Evolutionary conservation across 225 moss, liverwort and hornwort genomes (phyloP).

Genomic region (Asterella californica): DNA sequence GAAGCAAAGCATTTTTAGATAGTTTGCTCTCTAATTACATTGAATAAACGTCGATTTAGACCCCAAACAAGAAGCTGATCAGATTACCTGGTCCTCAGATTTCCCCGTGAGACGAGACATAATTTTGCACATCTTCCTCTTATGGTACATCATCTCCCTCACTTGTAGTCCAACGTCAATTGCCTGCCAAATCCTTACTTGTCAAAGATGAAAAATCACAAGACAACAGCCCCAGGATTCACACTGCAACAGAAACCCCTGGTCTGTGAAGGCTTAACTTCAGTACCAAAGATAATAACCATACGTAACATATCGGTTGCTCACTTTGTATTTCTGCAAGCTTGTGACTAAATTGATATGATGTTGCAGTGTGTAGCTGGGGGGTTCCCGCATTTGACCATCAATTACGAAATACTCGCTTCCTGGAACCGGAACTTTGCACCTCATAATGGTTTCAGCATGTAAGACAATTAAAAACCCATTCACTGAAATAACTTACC

Average conservation of each 20-base stretch:
- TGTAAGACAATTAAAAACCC: too few relatives aligned
- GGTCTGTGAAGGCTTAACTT: neutral
- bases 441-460: too few relatives aligned
- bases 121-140: constrained; percentile 84
- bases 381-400: neutral
- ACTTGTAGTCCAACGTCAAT: constrained; percentile 94
- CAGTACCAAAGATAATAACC: neutral
- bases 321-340: neutral
- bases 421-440: too few relatives aligned
- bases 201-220: neutral
- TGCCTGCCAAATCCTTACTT: constrained; percentile 34
- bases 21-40: neutral
- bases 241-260: neutral
- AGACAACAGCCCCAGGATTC: neutral
- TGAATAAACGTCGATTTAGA: neutral
- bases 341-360: neutral
- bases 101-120: constrained; percentile 93
- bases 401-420: neutral
- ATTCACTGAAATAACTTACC: constrained; percentile 27
- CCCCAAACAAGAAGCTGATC: neutral
- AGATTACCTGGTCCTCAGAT: constrained; percentile 59
- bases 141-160: constrained; percentile 99
- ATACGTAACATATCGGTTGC: neutral
- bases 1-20: neutral
- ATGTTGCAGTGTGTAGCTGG: neutral